Evolutionary conservation across 495 filamentous ascomycete species (phyloP), one percentile per base, ranked within the genome.

Genomic region (Penicillium coprophilum): DNA sequence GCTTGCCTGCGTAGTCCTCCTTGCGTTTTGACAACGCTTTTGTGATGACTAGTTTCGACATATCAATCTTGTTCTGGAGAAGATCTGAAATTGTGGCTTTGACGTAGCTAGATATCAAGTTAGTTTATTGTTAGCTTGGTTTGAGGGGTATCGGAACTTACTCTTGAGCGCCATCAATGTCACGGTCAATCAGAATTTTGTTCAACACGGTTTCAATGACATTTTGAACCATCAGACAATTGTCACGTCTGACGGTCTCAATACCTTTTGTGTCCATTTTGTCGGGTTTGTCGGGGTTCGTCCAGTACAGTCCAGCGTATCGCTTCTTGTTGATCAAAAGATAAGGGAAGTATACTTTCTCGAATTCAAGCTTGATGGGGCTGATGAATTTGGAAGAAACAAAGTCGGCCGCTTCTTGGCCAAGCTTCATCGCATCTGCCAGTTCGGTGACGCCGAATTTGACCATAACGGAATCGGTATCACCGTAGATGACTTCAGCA

Each of bases 211-310:
- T 99, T 72, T 99, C 94, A 65, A 99, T 97, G 57, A 97, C 95
- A 40, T 88, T 96, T 66, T 96, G 92, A 10, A 97, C 94, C 31
- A 99, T 76, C 46, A 92, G 77, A 68, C 94, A 99, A 67, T 99
- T 99, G 67, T 99, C 94, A 80, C 94, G 80, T 31, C 94, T 85
- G 41, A 99, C 95, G 6, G 94, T 99, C 74, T 99, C 94, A 61
- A 99, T 97, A 79, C 94, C 94, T 71, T 99, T 99, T 62, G 88
- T 96, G 68, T 99, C 94, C 95, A 99, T 97, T 79, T 99, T 99
- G 78, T 99, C 94, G 62, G 85, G 92, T 69, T 95, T 96, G n/a
- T 90, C 82, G 0, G 94, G 82, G 44, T 87, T 91, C 19, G 95
- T 97, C 92, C 93, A 99, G 75, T 92, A 97, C 13, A 99, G 77